Base-by-base conservation (phyloP, 805 yeast species). In the Nadsonia fulvescens region DNA sequence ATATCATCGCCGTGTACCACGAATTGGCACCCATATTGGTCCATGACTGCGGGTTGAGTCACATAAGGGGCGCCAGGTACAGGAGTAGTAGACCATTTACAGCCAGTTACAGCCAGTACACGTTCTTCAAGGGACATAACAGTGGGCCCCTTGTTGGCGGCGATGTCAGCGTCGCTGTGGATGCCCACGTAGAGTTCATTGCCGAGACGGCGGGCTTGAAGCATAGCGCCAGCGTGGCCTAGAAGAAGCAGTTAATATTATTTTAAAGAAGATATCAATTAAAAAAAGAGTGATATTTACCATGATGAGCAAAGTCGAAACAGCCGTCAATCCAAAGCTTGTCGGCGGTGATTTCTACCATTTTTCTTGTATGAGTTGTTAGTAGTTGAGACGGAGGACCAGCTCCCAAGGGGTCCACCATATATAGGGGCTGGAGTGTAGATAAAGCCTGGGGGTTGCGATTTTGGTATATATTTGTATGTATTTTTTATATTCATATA, bases 1-100 rank as follows among this genome's bases (percentile, higher is more conserved):
- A 89, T 81, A 45, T 89, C 98, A 50, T 89, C 98, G 5, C 98
- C 98, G 49, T 89, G 98, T 7, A 89, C 93, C n/a, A 89, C 98
- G 46, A 71, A 89, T 43, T 67, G 52, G 54, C 98, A 89, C 5
- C 64, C 66, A 43, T 66, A 66, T 14, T 56, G 37, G 38, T 76
- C 81, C 79, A 82, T 64, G 27, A 79, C 74, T 21, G 53, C 54
- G 1, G 92, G 91, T 36, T 70, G 76, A 1, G 98, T 89, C 8
- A 86, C 95, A 44, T 89, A 89, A 2, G 98, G 98, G 0, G 96
- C 95, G 35, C 63, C 56, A 2, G 70, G 62, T 10, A 86, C 63
- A 1, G 75, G 67, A 22, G 54, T 42, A 2, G 82, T 70, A 26
- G 75, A 64, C 98, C 98, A 89, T 42, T 81, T 71, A 48, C 93